Percentiles rank a stretch among this genome's conserved stretches.
phyloP scores from a whole-genome alignment of 257 asterid species.

The Solanum virginianum region DNA sequence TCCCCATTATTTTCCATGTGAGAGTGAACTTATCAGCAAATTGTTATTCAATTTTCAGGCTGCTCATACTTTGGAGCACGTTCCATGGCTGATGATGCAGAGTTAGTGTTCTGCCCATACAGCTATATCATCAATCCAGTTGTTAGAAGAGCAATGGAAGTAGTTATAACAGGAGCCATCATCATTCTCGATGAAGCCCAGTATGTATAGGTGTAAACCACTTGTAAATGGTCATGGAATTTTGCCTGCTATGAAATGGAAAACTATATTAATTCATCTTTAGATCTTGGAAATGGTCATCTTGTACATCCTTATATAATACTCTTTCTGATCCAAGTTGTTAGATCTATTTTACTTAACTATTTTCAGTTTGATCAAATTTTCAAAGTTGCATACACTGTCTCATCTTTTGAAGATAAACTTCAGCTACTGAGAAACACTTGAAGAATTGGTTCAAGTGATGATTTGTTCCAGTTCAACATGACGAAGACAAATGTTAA shows the following conservation, averaged over 20 bases:
- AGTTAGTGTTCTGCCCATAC: constrained; percentile 89
- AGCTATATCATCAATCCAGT: constrained; percentile 75
- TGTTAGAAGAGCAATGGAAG: constrained; percentile 85
- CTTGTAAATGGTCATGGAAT: not conserved
- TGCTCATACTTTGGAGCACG: constrained; percentile 93
- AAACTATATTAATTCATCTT: not conserved
- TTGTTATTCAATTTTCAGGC: constrained; percentile 43
- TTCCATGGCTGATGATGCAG: constrained; percentile 76
- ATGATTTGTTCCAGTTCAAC: not conserved
- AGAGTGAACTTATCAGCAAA: constrained; percentile 10
- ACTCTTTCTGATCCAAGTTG: not conserved
- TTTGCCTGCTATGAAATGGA: not conserved
- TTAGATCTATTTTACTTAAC: not conserved
- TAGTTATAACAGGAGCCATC: constrained; percentile 54
- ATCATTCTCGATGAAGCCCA: constrained; percentile 97
- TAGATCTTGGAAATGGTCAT: not conserved
- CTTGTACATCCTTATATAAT: not conserved
- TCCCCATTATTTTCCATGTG: not conserved
- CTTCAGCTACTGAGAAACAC: not conserved
- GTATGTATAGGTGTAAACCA: constrained; percentile 34
- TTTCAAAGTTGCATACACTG: not conserved
- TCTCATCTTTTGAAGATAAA: not conserved
- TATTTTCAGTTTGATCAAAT: not conserved
- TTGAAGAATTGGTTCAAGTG: not conserved
- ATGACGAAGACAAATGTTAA: not conserved